Percentiles rank a stretch among this genome's conserved stretches.
Evolutionary conservation across 345 rosid genomes (phyloP).

Genomic region (Brassica nigra): DNA sequence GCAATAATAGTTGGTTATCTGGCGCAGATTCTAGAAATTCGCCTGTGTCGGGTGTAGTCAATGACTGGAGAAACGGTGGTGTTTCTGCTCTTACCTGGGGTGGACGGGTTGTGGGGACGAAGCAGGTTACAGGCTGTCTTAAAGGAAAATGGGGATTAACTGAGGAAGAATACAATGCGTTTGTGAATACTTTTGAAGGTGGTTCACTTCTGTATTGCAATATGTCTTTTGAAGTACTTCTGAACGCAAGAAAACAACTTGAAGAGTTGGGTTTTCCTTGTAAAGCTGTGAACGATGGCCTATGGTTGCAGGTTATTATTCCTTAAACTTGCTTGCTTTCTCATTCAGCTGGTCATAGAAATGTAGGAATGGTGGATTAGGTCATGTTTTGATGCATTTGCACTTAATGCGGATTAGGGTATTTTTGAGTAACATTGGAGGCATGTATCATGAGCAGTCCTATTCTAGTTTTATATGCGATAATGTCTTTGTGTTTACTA

Average conservation of each 20-base stretch:
- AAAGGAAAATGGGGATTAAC: slow-evolving; percentile 61
- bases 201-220: slow-evolving; percentile 90
- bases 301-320: slow-evolving; percentile 85
- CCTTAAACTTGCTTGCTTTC: slow-evolving; percentile 18
- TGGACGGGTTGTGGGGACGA: slow-evolving; percentile 87
- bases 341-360: slow-evolving; percentile 11
- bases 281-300: slow-evolving; percentile 95
- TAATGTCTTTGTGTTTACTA: slow-evolving; percentile 30
- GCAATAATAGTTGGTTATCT: slow-evolving; percentile 65
- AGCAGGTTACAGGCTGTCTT: slow-evolving; percentile 59
- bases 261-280: slow-evolving; percentile 96
- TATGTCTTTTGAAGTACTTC: slow-evolving; percentile 91
- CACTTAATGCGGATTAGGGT: neutral
- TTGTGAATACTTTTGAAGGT: slow-evolving; percentile 87
- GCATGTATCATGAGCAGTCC: slow-evolving; percentile 21
- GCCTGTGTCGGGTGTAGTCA: slow-evolving; percentile 55
- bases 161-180: slow-evolving; percentile 81
- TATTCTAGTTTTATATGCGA: neutral
- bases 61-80: slow-evolving; percentile 85
- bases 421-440: neutral
- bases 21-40: slow-evolving; percentile 66
- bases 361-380: slow-evolving; percentile 4
- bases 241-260: slow-evolving; percentile 89
- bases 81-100: slow-evolving; percentile 90
- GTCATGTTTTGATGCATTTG: slow-evolving; percentile 4